These are phyloP conservation scores for Maudiozyma bulderi DNA, from an alignment of 805 yeast genomes.

Conservation along the genomic window DNA sequence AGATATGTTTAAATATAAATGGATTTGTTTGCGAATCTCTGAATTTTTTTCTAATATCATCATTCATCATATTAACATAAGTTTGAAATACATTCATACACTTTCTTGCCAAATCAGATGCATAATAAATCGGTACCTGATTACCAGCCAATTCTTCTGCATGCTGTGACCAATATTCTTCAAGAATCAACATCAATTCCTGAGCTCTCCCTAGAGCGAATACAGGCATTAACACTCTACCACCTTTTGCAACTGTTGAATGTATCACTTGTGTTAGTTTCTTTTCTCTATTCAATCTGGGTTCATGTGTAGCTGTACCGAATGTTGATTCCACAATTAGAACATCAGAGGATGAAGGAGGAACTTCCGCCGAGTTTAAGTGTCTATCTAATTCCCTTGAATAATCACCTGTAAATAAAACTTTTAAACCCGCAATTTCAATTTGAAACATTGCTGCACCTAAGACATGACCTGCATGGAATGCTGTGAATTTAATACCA, in stretches of 20 bases:
- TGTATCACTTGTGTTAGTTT: conserved; percentile 77
- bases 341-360: conserved; percentile 77
- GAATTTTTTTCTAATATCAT: conserved; percentile 64
- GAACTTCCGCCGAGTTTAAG: conserved; percentile 89
- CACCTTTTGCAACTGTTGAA: conserved; percentile 76
- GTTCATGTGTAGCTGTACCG: conserved; percentile 96
- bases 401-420: conserved; percentile 91
- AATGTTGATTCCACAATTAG: conserved; percentile 92
- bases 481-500: conserved; percentile 93
- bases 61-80: conserved; percentile 95
- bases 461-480: conserved; percentile 98
- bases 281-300: conserved; percentile 74
- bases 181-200: conserved; percentile 78
- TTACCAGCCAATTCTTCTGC: conserved; percentile 57
- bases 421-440: conserved; percentile 85
- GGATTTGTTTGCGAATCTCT: conserved; percentile 80
- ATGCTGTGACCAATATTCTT: conserved; percentile 87
- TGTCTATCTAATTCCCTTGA: conserved; percentile 95
- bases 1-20: conserved; percentile 77
- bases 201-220: conserved; percentile 97
- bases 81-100: conserved; percentile 98
- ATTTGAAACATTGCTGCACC: conserved; percentile 98
- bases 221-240: conserved; percentile 85
- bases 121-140: conserved; percentile 75
- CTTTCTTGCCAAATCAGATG: conserved; percentile 85